Evolutionary conservation across 805 yeast species (phyloP).

Genomic region (Grigorovia yakushimaensis): DNA sequence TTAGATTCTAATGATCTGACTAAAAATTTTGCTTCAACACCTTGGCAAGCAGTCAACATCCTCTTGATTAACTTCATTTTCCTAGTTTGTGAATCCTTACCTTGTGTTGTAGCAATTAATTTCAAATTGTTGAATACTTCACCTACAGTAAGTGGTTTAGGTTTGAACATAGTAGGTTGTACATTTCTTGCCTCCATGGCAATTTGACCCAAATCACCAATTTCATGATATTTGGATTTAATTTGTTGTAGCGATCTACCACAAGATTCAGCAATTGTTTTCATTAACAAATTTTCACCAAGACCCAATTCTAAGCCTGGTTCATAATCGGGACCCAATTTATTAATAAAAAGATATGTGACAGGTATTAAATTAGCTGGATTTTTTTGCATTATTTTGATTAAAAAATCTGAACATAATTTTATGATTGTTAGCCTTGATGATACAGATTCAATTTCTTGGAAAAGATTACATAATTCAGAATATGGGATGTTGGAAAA

Average conservation of each 20-base stretch:
- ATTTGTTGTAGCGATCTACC: constrained; percentile 69
- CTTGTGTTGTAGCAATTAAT: constrained; percentile 67
- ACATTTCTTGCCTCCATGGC: constrained; percentile 75
- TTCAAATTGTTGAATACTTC: constrained; percentile 66
- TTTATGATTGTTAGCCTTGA: constrained; percentile 77
- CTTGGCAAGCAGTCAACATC: constrained; percentile 77
- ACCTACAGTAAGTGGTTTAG: constrained; percentile 64
- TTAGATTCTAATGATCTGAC: constrained; percentile 90
- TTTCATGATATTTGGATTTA: constrained; percentile 61
- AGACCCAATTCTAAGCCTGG: constrained; percentile 80
- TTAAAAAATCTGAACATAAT: constrained; percentile 62
- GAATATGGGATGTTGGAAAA: constrained; percentile 27
- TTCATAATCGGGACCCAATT: constrained; percentile 92
- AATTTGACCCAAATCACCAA: constrained; percentile 86
- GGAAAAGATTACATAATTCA: constrained; percentile 53
- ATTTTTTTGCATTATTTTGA: constrained; percentile 47
- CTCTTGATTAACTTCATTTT: constrained; percentile 74
- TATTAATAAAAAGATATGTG: constrained; percentile 77
- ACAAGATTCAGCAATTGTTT: constrained; percentile 82
- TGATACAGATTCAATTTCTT: constrained; percentile 67
- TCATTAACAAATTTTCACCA: constrained; percentile 81
- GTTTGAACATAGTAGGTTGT: constrained; percentile 91
- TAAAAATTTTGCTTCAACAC: constrained; percentile 80
- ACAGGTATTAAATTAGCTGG: constrained; percentile 52
- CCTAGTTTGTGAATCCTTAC: constrained; percentile 69